Base-by-base conservation (phyloP, 2,329 filamentous ascomycete species). In the Hypoxylon sp. region DNA sequence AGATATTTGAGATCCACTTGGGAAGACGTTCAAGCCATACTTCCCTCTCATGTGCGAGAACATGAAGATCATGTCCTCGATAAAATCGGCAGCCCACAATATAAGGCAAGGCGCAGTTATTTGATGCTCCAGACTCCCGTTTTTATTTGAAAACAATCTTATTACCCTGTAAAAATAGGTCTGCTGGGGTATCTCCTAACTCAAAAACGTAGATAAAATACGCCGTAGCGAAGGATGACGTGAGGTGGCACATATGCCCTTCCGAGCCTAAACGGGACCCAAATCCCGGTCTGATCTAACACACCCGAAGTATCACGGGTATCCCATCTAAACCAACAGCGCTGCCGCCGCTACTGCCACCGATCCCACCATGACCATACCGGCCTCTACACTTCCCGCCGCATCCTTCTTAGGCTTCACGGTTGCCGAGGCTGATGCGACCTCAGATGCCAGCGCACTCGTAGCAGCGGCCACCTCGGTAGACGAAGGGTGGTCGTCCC, bases 321-420 rank as follows among this genome's bases (percentile, higher is more conserved):
- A 31, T 14, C n/a, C 8, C 6, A 22, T 17, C 33, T 57, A 63
- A 44, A 63, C 30, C 33, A 63, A n/a, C n/a, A 57, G 11, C 25
- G 33, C 25, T 44, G 33, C 57, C 14, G 50, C 59, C 4, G 53
- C 61, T 10, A 35, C 59, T 10, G 61, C 61, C 14, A 35, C 51
- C 25, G 60, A 53, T 51, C 60, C 60, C 6, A 33, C 51, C 60
- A 63, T 57, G 7, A 42, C 31, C 22, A 63, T 42, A 17, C 53
- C 42, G 7, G 53, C 51, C 22, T 56, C 51, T 6, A 56, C 5
- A 13, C 13, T 30, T 35, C 50, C 50, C 10, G 46, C 57, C 25
- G 46, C 57, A 8, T 30, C 17, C 11, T 59, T 27, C 11, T 59
- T 35, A 7, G 56, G 56, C 14, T 46, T 35, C 14, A 50, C 33